Percentiles rank a stretch among this genome's conserved stretches.
phyloP scores from a whole-genome alignment of 345 rosid species.

The Stellera chamaejasme region DNA sequence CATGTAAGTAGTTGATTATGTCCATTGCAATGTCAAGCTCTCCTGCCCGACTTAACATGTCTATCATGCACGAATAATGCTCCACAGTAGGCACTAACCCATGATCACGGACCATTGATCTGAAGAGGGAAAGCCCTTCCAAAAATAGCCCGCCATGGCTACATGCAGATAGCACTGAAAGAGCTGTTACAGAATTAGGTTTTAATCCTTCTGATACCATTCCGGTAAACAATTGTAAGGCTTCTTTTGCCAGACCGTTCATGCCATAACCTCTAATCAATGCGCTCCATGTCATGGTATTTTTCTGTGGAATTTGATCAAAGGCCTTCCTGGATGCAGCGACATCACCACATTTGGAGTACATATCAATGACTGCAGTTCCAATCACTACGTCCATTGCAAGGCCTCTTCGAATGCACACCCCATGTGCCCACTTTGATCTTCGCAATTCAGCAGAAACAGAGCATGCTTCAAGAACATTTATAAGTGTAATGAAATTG shows the following conservation, averaged over 20 bases:
- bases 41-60: conserved; percentile 74
- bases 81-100: conserved; percentile 31
- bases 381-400: conserved; percentile 41
- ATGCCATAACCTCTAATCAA: conserved; percentile 64
- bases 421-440: conserved; percentile 67
- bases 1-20: conserved; percentile 41
- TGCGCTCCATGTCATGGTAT: conserved; percentile 57
- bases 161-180: conserved; percentile 62
- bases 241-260: conserved; percentile 51
- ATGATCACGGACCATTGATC: conserved; percentile 40
- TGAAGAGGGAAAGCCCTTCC: conserved; percentile 49
- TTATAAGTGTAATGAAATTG: conserved; percentile 34
- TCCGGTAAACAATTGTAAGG: conserved; percentile 36
- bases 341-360: conserved; percentile 53
- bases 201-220: conserved; percentile 42
- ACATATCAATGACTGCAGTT: conserved; percentile 60
- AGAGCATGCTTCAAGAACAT: conserved; percentile 60
- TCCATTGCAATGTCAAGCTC: conserved; percentile 36
- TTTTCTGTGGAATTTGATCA: conserved; percentile 34
- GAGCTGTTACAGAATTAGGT: conserved; percentile 49
- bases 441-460: conserved; percentile 42
- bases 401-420: conserved; percentile 50
- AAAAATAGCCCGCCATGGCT: conserved; percentile 61
- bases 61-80: conserved; percentile 60
- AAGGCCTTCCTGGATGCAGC: conserved; percentile 45